Evolutionary conservation across 2,329 filamentous ascomycete genomes (phyloP).

Genomic region (Conoideocrella luteorostrata): DNA sequence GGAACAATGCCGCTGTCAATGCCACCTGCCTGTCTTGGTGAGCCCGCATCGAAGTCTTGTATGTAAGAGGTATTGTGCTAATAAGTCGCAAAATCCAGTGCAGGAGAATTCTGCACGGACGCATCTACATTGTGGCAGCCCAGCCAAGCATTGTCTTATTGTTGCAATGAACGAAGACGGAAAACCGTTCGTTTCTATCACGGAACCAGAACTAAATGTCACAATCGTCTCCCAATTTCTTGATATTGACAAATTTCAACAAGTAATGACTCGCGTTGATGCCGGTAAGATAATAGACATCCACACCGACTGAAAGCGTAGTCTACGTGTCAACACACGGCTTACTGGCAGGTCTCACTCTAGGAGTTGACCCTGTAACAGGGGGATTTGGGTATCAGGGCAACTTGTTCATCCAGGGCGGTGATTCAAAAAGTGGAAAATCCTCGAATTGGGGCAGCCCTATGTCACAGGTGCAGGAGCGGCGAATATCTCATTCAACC

Average conservation of each 20-base stretch:
- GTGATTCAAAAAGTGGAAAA: conserved; percentile 20
- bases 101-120: conserved; percentile 47
- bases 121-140: conserved; percentile 45
- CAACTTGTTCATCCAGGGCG: conserved; percentile 17
- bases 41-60: conserved; percentile 6
- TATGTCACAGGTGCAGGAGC: conserved; percentile 22
- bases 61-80: conserved; percentile 3
- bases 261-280: conserved; percentile 31
- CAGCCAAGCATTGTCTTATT: conserved; percentile 46
- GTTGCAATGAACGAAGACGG: conserved; percentile 44
- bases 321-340: background rate
- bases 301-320: too few species aligned
- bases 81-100: background rate
- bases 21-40: conserved; percentile 34
- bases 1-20: too few species aligned
- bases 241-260: conserved; percentile 35
- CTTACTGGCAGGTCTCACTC: background rate
- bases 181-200: conserved; percentile 37
- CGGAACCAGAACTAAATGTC: conserved; percentile 31
- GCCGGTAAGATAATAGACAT: conserved; percentile 34
- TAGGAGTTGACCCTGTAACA: conserved; percentile 28
- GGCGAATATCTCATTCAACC: conserved; percentile 24
- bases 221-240: conserved; percentile 40
- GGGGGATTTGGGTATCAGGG: conserved; percentile 23
- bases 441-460: conserved; percentile 25